Percentiles rank a stretch among this genome's conserved stretches.
phyloP scores from a whole-genome alignment of 179 eudicot species.

The Spergularia azorica region DNA sequence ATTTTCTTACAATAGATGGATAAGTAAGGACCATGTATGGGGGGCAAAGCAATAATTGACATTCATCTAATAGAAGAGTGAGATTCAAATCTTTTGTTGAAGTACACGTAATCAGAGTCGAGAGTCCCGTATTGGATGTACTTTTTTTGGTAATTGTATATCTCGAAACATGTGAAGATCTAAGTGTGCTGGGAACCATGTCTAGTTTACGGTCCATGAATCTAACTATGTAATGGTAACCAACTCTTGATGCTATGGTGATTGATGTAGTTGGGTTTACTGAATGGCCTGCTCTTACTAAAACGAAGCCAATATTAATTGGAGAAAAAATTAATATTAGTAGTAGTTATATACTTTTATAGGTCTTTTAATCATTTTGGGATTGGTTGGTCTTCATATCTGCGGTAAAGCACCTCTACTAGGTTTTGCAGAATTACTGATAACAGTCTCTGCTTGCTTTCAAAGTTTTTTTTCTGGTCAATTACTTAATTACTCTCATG shows the following conservation, averaged over 20 bases:
- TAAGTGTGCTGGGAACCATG: slow-evolving; percentile 4
- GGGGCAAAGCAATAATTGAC: background rate
- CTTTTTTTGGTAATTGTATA: background rate
- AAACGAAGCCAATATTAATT: background rate
- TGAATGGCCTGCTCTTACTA: background rate
- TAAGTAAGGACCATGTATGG: background rate
- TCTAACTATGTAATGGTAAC: background rate
- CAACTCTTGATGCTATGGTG: background rate
- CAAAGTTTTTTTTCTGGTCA: background rate
- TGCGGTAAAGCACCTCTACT: background rate
- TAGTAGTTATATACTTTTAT: background rate
- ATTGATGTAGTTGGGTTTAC: too few species aligned
- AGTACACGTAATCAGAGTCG: background rate
- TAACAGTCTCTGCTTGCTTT: background rate
- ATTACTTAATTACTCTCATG: background rate
- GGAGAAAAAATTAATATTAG: background rate
- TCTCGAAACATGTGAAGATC: background rate
- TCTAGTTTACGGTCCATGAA: slow-evolving; percentile 2
- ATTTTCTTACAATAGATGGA: background rate
- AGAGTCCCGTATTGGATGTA: background rate
- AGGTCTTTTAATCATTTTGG: too few species aligned
- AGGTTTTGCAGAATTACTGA: background rate
- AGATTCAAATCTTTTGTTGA: background rate
- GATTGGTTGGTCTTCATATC: background rate
- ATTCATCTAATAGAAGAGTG: background rate